Conservation (phyloP, 2,329 filamentous ascomycete species). For the Mollisiaceae sp. region DNA sequence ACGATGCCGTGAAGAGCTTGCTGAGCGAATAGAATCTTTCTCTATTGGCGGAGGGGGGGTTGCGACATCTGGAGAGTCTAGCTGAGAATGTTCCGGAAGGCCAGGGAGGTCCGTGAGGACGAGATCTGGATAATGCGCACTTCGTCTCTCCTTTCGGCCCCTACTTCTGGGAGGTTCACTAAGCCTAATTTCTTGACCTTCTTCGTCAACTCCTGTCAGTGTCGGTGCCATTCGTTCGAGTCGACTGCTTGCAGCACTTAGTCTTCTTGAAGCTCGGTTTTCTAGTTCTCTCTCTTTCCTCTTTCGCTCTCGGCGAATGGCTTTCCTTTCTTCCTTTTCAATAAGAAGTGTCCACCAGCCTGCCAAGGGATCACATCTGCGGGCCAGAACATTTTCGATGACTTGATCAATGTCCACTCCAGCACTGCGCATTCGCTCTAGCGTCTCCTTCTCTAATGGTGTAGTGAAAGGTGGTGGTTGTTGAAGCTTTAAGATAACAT, state of each 20-base stretch:
- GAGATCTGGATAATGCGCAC: constrained; percentile 66
- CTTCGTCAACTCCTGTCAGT: constrained; percentile 79
- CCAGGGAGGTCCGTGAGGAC: constrained; percentile 76
- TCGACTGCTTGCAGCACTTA: constrained; percentile 89
- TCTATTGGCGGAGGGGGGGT: constrained; percentile 74
- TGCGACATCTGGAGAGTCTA: constrained; percentile 41
- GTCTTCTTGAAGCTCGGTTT: constrained; percentile 75
- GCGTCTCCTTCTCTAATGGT: constrained; percentile 83
- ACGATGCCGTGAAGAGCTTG: constrained; percentile 77
- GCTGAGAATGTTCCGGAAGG: constrained; percentile 64
- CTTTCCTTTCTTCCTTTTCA: constrained; percentile 93
- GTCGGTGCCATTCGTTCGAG: constrained; percentile 80
- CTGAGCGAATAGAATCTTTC: constrained; percentile 77
- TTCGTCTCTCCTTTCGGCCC: constrained; percentile 79
- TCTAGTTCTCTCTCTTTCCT: constrained; percentile 85
- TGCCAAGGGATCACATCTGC: constrained; percentile 86
- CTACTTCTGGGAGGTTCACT: constrained; percentile 68
- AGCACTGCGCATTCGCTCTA: constrained; percentile 90
- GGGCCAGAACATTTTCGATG: constrained; percentile 89
- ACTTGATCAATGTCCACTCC: constrained; percentile 94
- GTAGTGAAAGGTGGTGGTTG: constrained; percentile 85
- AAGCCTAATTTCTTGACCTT: constrained; percentile 57
- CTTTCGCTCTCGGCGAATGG: constrained; percentile 78
- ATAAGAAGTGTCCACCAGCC: constrained; percentile 96
- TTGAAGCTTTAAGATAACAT: constrained; percentile 83